phyloP scores from a whole-genome alignment of 352 stramenopile genomes.

The Globisporangium takayamanum region DNA sequence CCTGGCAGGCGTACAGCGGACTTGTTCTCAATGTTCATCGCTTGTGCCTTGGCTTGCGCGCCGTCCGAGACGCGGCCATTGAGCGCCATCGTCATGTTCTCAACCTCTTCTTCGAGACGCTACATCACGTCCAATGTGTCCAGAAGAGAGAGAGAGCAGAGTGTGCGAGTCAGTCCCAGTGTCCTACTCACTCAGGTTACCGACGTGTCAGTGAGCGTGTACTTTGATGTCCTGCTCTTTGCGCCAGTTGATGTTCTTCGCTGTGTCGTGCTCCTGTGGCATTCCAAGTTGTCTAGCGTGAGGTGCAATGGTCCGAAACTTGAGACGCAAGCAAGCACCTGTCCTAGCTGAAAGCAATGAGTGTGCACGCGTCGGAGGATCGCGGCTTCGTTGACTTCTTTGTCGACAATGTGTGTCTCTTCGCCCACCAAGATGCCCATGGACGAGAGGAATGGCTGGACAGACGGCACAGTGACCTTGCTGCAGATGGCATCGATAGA shows the following conservation, averaged over 20 bases:
- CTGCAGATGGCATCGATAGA: conserved; percentile 7
- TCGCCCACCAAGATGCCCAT: conserved; percentile 68
- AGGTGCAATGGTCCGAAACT: background rate
- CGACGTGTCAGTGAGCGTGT: background rate
- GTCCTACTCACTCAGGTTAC: background rate
- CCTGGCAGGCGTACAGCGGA: conserved; percentile 30
- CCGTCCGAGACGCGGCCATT: conserved; percentile 53
- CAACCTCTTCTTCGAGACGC: conserved; percentile 74
- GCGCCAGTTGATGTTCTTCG: conserved; percentile 58
- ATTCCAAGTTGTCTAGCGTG: background rate
- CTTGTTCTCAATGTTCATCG: conserved; percentile 72
- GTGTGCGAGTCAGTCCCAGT: background rate
- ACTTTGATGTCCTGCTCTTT: conserved; percentile 73
- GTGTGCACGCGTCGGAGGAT: conserved; percentile 45
- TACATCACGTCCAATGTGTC: conserved; percentile 5
- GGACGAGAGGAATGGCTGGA: conserved; percentile 66
- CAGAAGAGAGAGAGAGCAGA: background rate
- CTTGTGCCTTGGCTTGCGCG: conserved; percentile 51
- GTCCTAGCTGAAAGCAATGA: too few relatives aligned
- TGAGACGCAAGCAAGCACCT: background rate
- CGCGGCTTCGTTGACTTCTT: conserved; percentile 70
- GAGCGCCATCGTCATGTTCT: conserved; percentile 64
- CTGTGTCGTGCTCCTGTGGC: conserved; percentile 50
- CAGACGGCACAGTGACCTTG: conserved; percentile 60
- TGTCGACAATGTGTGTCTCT: conserved; percentile 74